Percentiles rank a stretch among this genome's conserved stretches.
Conservation (phyloP, 805 yeast genomes). For the Saccharomycopsis guyanensis region DNA sequence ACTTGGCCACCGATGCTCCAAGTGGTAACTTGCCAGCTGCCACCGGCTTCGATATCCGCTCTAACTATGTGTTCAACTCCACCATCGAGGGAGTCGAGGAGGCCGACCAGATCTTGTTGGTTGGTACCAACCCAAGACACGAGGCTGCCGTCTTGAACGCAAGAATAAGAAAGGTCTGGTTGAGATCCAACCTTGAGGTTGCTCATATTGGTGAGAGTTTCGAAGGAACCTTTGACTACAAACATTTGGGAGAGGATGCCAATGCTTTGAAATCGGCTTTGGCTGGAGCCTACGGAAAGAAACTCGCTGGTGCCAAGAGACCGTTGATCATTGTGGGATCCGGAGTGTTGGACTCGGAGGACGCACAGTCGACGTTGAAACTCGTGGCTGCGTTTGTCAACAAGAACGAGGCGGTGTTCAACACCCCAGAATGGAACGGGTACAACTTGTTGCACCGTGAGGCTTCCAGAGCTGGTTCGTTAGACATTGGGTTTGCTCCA, state of each 20-base stretch:
- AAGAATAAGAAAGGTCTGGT: constrained; percentile 76
- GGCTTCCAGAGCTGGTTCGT: constrained; percentile 83
- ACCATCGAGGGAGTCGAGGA: constrained; percentile 72
- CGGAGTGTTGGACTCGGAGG: constrained; percentile 62
- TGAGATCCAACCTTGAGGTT: constrained; percentile 57
- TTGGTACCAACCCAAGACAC: constrained; percentile 84
- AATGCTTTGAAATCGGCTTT: constrained; percentile 53
- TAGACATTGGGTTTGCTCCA: constrained; percentile 68
- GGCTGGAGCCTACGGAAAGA: constrained; percentile 60
- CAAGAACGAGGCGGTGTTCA: constrained; percentile 46
- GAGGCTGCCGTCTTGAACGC: constrained; percentile 87
- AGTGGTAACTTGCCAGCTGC: constrained; percentile 49
- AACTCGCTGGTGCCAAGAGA: constrained; percentile 54
- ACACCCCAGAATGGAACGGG: constrained; percentile 75
- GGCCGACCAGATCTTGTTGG: constrained; percentile 71
- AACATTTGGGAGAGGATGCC: constrained; percentile 55
- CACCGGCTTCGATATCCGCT: constrained; percentile 66
- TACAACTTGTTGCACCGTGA: constrained; percentile 73
- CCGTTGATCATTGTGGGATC: constrained; percentile 81
- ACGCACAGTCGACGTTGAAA: constrained; percentile 53
- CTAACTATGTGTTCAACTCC: constrained; percentile 76
- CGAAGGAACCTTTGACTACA: constrained; percentile 65
- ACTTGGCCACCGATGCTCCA: constrained; percentile 64
- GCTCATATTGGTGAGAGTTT: constrained; percentile 70
- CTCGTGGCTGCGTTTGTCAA: constrained; percentile 53